Conservation (phyloP, 306 rosid genomes). For the Adenanthera pavonina region DNA sequence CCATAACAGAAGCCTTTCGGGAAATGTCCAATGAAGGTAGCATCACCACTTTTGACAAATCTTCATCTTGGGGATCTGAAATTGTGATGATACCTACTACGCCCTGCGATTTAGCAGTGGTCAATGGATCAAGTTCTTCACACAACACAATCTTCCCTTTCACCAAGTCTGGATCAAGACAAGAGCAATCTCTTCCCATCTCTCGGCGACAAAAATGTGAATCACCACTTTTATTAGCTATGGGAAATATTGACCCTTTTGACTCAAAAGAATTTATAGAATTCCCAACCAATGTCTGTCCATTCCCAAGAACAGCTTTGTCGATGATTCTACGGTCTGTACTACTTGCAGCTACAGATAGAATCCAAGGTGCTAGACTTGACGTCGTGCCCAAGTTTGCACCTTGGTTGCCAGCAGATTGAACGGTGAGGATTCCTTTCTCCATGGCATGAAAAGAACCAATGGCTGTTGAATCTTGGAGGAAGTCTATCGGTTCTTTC, state of each 20-base stretch:
- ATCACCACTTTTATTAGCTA: neutral
- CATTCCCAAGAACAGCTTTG: slow-evolving; percentile 51
- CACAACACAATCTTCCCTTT: slow-evolving; percentile 54
- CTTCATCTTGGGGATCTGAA: neutral
- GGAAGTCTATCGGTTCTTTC: neutral
- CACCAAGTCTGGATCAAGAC: slow-evolving; percentile 12
- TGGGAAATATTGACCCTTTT: slow-evolving; percentile 33
- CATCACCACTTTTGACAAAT: neutral
- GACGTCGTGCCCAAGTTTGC: neutral
- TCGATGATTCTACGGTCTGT: slow-evolving; percentile 40
- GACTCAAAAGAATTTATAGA: slow-evolving; percentile 38
- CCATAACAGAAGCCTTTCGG: neutral
- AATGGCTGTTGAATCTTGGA: slow-evolving; percentile 24
- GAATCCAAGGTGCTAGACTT: slow-evolving; percentile 56
- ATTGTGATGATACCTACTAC: slow-evolving; percentile 17
- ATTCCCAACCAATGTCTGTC: slow-evolving; percentile 35
- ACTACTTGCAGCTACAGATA: slow-evolving; percentile 53
- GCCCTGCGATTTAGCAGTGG: slow-evolving; percentile 1
- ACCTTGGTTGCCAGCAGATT: slow-evolving; percentile 53
- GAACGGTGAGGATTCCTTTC: slow-evolving; percentile 50
- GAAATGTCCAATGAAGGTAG: slow-evolving; percentile 13
- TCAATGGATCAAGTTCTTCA: too few relatives aligned
- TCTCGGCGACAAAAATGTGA: neutral
- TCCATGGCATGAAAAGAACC: slow-evolving; percentile 56
- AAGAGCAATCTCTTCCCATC: neutral